Base-by-base conservation (phyloP, 176 grass and related monocot genomes). In the Oryza meyeriana region DNA sequence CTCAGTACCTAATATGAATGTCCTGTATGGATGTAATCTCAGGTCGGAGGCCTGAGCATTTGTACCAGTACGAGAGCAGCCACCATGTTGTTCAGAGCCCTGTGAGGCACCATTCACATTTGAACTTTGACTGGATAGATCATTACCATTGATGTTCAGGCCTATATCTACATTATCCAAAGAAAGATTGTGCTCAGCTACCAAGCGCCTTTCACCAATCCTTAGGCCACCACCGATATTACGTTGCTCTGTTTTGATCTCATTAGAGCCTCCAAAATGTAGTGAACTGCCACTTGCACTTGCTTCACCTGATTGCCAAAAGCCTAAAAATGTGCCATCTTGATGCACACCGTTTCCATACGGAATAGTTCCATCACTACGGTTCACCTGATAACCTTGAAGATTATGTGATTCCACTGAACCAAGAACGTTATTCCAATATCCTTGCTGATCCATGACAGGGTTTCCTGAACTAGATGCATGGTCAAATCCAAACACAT, bases 401-500 rank as follows among this genome's bases (percentile, higher is more conserved):
- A 84, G 76, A 81, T 77, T 89, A 24, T 92, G 90, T 11, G 81
- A 68, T 35, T 89, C 90, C 77, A 81, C 80, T 45, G 90, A 77
- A 57, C 81, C 84, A 74, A 83, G 65, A 72, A 85, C 75, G 83
- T 30, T 86, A 13, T 87, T 91, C 88, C 89, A 87, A 71, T 89
- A 89, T 41, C 59, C 58, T 17, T 94, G 86, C 29, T 94, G 92
- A 64, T 94, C 92, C 78, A 89, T 79, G 81, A 59, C 84, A 32
- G 86, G 82, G 69, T 70, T 85, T 30, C 86, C 78, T 29, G 92
- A 88, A 84, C 38, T 84, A 32, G 88, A 86, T 33, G 61, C 75
- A 66, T 82, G 45, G n/a, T 87, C 92, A 29, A 91, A 85, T 27
- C 79, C 82, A 77, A 90, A 89, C 11, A 84, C 70, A 62, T 91